Conservation (phyloP, 2,329 filamentous ascomycete genomes). For the Colletotrichum simmondsii region DNA sequence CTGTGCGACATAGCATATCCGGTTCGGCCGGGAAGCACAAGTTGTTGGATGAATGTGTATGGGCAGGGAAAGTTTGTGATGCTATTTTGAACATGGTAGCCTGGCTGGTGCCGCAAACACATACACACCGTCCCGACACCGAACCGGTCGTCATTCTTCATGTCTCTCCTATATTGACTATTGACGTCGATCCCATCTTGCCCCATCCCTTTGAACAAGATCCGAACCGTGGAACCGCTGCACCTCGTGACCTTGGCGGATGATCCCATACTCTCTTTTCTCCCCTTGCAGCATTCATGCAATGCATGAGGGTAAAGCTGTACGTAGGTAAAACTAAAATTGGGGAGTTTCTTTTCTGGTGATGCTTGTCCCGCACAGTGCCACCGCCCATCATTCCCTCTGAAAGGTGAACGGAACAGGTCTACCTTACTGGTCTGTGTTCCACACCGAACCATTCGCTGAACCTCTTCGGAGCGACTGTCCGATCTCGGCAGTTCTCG, state of each 20-base stretch:
- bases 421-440: constrained; percentile 2
- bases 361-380: background rate
- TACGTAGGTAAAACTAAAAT: background rate
- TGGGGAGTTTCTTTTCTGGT: background rate
- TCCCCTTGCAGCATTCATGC: background rate
- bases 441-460: background rate
- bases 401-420: background rate
- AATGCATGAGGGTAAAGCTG: too few relatives aligned
- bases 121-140: too few relatives aligned
- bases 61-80: background rate
- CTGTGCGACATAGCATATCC: background rate
- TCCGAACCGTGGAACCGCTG: background rate
- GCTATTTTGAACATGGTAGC: background rate
- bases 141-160: background rate
- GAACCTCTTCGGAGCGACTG: background rate
- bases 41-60: background rate
- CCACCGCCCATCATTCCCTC: background rate
- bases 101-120: background rate
- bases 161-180: background rate
- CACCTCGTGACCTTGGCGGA: background rate
- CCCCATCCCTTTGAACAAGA: background rate
- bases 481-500: constrained; percentile 27
- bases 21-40: background rate
- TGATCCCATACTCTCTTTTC: background rate
- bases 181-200: background rate